Conservation (phyloP, 805 yeast genomes). For the Crinitomyces ghanaensis region DNA sequence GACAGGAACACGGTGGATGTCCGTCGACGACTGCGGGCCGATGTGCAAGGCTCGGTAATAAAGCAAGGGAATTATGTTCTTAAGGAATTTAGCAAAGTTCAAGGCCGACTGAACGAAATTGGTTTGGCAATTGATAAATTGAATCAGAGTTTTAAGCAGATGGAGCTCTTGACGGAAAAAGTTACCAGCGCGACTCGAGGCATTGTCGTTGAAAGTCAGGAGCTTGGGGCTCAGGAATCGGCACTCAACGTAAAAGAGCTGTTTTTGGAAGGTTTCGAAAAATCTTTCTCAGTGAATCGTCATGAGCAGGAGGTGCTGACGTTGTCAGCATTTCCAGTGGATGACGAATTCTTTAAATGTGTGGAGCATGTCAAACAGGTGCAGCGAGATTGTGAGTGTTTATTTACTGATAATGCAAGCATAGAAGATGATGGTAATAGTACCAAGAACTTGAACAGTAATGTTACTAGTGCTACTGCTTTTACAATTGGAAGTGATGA, state of each 20-base stretch:
- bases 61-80: constrained; percentile 22
- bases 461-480: no score
- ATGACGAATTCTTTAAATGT: constrained; percentile 45
- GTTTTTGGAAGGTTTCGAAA: constrained; percentile 30
- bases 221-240: constrained; percentile 17
- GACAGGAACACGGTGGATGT: constrained; percentile 23
- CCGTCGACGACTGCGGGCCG: constrained; percentile 24
- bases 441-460: no score
- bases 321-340: constrained; percentile 19
- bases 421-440: constrained; percentile 24
- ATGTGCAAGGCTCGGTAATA: constrained; percentile 25
- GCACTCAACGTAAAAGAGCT: constrained; percentile 16
- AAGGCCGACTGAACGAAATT: constrained; percentile 17
- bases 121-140: constrained; percentile 16
- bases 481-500: no score
- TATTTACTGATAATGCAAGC: no score
- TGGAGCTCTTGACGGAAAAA: constrained; percentile 15
- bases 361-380: constrained; percentile 53
- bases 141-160: constrained; percentile 11
- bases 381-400: constrained; percentile 53
- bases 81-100: constrained; percentile 26
- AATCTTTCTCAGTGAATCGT: constrained; percentile 55
- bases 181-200: constrained; percentile 18
- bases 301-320: constrained; percentile 46
- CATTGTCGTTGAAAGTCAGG: constrained; percentile 20